Evolutionary conservation across 2,329 filamentous ascomycete genomes (phyloP).

Genomic region (Fusarium pseudograminearum): DNA sequence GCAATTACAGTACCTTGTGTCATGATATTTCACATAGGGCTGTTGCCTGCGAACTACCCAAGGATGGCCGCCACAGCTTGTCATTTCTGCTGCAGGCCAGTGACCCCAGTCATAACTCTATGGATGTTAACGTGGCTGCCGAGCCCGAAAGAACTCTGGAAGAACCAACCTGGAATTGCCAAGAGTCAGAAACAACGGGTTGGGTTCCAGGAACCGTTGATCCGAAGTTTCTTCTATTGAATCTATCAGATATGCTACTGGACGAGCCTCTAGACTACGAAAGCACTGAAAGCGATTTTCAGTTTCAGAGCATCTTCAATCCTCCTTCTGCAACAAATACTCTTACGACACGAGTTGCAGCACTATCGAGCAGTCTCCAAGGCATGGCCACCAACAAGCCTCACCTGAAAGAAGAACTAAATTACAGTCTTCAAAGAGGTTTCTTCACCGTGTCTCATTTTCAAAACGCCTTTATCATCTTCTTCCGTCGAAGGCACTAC

Average conservation of each 20-base stretch:
- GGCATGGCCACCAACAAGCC: neutral
- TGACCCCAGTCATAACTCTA: conserved; percentile 5
- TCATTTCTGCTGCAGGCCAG: conserved; percentile 20
- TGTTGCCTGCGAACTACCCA: neutral
- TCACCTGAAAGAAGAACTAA: conserved; percentile 1
- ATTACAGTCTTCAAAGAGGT: neutral
- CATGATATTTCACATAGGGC: conserved; percentile 6
- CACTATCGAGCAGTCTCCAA: neutral
- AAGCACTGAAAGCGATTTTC: fast-evolving
- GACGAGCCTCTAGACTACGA: neutral
- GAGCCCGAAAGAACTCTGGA: conserved; percentile 23
- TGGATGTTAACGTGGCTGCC: conserved; percentile 12
- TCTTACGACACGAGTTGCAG: neutral
- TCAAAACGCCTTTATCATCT: neutral
- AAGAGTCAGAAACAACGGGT: neutral
- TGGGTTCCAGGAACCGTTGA: conserved; percentile 7
- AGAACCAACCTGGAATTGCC: conserved; percentile 11
- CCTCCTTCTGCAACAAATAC: neutral
- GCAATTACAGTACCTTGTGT: conserved; percentile 27
- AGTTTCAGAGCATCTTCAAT: neutral
- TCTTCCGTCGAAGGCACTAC: conserved; percentile 27
- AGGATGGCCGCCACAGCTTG: neutral
- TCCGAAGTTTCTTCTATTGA: conserved; percentile 17
- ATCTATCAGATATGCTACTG: conserved; percentile 20
- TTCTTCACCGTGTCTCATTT: conserved; percentile 24